A percentile compares a stretch with the other conserved stretches of the same genome.
Evolutionary conservation across 257 asterid genomes (phyloP).

Genomic region (Marsdenia floribunda): DNA sequence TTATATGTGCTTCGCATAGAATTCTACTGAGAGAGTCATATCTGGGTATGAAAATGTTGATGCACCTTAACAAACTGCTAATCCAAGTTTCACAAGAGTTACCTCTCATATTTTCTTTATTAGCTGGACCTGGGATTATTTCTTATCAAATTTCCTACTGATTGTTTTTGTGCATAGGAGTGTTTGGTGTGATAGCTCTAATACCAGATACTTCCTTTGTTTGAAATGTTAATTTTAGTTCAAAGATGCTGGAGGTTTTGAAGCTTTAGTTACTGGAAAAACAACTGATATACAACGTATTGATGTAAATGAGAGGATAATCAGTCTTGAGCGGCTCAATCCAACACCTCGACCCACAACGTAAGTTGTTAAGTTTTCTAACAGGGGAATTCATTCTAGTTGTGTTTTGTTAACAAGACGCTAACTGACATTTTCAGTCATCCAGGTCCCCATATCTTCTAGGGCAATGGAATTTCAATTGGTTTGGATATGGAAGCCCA

Average conservation of each 20-base stretch:
- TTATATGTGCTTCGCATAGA: not conserved
- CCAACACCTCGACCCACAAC: constrained; percentile 92
- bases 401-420: not conserved
- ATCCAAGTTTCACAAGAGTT: not conserved
- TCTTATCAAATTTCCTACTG: not conserved
- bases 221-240: constrained; percentile 33
- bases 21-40: not conserved
- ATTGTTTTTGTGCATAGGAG: not conserved
- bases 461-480: constrained; percentile 70
- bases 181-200: not conserved
- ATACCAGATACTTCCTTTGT: not conserved
- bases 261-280: constrained; percentile 63
- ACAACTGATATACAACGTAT: constrained; percentile 51
- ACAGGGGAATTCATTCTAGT: constrained; percentile 3
- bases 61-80: not conserved
- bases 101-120: not conserved
- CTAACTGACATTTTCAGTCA: constrained; percentile 26
- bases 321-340: constrained; percentile 74
- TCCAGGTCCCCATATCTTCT: constrained; percentile 69
- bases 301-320: constrained; percentile 75
- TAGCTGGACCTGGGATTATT: not conserved
- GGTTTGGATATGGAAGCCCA: constrained; percentile 78
- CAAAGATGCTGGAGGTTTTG: constrained; percentile 82
- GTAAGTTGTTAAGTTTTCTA: constrained; percentile 47
- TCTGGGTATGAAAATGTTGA: not conserved